A percentile compares a stretch with the other conserved stretches of the same genome.
Conservation (phyloP, 2,329 filamentous ascomycete genomes). For the Dothideomycetes sp. region DNA sequence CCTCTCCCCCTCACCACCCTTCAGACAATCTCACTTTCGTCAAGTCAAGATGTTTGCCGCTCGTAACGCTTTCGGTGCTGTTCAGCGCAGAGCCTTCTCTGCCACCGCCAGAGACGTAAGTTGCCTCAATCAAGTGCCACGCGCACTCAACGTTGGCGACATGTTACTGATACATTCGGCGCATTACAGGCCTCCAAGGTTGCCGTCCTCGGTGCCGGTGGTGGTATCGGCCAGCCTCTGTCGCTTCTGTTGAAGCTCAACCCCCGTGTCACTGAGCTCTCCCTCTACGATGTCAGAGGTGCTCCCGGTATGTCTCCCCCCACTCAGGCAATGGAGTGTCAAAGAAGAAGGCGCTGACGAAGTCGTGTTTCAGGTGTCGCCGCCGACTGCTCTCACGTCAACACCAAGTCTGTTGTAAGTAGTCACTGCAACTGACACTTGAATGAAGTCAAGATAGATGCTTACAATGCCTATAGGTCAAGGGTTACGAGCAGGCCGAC, state of each 20-base stretch:
- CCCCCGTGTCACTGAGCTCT: conserved; percentile 84
- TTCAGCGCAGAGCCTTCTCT: conserved; percentile 45
- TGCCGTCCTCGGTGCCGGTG: conserved; percentile 88
- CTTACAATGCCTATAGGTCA: conserved; percentile 49
- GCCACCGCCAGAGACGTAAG: conserved; percentile 43
- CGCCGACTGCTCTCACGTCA: conserved; percentile 96
- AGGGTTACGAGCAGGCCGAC: conserved; percentile 71
- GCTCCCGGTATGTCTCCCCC: conserved; percentile 61
- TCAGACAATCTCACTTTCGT: conserved; percentile 2
- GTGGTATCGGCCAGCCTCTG: conserved; percentile 96
- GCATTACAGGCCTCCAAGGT: conserved; percentile 79
- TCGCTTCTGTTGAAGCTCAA: conserved; percentile 98
- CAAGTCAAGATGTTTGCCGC: conserved; percentile 62
- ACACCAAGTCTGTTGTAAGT: conserved; percentile 77
- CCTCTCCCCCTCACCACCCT: no score
- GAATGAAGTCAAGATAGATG: neutral
- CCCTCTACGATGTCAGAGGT: conserved; percentile 95
- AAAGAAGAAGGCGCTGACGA: neutral
- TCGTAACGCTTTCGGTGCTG: conserved; percentile 40
- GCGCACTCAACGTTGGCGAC: conserved; percentile 10
- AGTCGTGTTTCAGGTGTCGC: conserved; percentile 65
- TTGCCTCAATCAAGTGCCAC: conserved; percentile 19
- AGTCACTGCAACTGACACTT: neutral
- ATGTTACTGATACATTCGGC: neutral
- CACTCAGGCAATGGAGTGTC: neutral